Percentiles rank a stretch among this genome's conserved stretches.
Evolutionary conservation across 208 protist genomes (phyloP).

Genomic region (Trypanosoma lewisi): DNA sequence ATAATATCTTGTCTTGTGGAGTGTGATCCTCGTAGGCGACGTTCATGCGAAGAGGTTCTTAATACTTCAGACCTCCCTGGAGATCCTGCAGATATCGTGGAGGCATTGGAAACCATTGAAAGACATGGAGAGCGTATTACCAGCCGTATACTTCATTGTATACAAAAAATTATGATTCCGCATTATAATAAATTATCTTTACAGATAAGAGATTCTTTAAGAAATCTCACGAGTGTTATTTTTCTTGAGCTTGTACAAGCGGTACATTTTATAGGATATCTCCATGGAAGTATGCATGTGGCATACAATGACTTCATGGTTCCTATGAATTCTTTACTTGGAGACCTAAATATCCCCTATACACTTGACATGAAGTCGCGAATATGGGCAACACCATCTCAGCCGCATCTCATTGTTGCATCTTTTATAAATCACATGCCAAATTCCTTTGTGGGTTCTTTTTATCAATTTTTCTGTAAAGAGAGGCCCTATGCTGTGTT

Average conservation of each 20-base stretch:
- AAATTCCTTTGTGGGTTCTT: constrained; percentile 41
- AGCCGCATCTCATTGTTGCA: constrained; percentile 52
- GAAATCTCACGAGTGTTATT: constrained; percentile 27
- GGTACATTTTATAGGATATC: constrained; percentile 50
- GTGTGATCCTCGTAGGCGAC: constrained; percentile 41
- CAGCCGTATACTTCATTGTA: constrained; percentile 55
- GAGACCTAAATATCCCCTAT: constrained; percentile 39
- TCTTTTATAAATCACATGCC: constrained; percentile 58
- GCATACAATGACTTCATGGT: constrained; percentile 40
- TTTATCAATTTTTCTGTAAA: constrained; percentile 72
- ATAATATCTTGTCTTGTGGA: constrained; percentile 63
- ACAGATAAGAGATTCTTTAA: constrained; percentile 29
- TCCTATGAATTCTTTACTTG: constrained; percentile 47
- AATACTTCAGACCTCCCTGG: constrained; percentile 69
- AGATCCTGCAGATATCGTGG: constrained; percentile 64
- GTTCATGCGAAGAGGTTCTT: constrained; percentile 67
- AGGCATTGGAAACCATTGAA: constrained; percentile 69
- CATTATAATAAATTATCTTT: constrained; percentile 44
- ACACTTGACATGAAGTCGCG: constrained; percentile 45
- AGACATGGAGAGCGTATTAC: constrained; percentile 61
- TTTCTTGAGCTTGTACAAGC: constrained; percentile 47
- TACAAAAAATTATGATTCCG: constrained; percentile 33
- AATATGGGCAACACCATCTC: constrained; percentile 38
- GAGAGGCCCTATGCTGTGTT: constrained; percentile 61
- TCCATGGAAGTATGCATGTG: constrained; percentile 52